Percentiles rank a stretch among this genome's conserved stretches.
Conservation (phyloP, 2,329 filamentous ascomycete species). For the Drechmeria coniospora region DNA sequence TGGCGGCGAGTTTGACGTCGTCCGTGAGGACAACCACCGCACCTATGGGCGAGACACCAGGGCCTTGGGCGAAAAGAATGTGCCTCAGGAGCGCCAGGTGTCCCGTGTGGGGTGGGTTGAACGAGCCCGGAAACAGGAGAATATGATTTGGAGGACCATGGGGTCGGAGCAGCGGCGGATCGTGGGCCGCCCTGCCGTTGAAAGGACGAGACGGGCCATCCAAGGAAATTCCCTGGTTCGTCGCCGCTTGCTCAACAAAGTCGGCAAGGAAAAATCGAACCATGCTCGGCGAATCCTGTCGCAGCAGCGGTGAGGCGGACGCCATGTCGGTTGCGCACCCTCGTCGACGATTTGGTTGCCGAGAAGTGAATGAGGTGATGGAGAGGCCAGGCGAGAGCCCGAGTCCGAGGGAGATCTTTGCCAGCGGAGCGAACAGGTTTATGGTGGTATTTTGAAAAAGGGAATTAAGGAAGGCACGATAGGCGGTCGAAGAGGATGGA, state of each 20-base stretch:
- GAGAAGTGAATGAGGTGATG: too few species aligned
- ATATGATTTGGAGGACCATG: conserved; percentile 9
- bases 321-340: too few species aligned
- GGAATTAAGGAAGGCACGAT: too few species aligned
- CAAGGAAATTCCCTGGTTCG: neutral
- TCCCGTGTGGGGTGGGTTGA: conserved; percentile 22
- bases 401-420: too few species aligned
- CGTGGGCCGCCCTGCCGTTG: neutral
- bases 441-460: too few species aligned
- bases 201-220: neutral
- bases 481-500: too few species aligned
- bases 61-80: conserved; percentile 11
- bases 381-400: too few species aligned
- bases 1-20: conserved; percentile 10
- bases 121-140: conserved; percentile 20
- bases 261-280: too few species aligned
- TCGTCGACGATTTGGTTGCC: too few species aligned
- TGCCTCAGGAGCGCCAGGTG: conserved; percentile 17
- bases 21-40: conserved; percentile 15
- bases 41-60: conserved; percentile 14
- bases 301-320: too few species aligned
- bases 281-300: too few species aligned
- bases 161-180: neutral
- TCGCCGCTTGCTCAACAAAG: neutral
- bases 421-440: too few species aligned